Evolutionary conservation across 2,329 filamentous ascomycete genomes (phyloP).

Genomic region (Pezizomycotina sp.): DNA sequence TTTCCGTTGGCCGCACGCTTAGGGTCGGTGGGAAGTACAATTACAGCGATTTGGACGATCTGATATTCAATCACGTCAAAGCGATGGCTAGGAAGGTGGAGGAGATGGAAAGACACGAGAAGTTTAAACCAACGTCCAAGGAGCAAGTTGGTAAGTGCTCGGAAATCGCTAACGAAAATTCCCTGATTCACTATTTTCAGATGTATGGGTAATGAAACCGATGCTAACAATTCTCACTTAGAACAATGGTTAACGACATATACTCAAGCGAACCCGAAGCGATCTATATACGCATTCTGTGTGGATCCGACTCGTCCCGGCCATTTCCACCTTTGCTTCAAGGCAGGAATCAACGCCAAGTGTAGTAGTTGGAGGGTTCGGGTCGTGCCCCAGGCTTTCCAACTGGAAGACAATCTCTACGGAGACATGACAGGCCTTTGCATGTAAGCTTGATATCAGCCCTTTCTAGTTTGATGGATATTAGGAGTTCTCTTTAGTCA

Average conservation of each 20-base stretch:
- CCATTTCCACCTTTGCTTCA: conserved; percentile 94
- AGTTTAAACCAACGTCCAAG: conserved; percentile 69
- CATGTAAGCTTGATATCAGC: conserved; percentile 36
- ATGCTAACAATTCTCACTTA: conserved; percentile 29
- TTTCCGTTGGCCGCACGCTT: conserved; percentile 72
- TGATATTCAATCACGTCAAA: conserved; percentile 94
- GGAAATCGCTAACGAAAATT: too few relatives aligned
- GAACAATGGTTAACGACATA: conserved; percentile 94
- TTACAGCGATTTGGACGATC: conserved; percentile 88
- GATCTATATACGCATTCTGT: conserved; percentile 90
- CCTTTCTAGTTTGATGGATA: background rate
- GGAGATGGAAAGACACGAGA: conserved; percentile 87
- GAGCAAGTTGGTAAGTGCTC: conserved; percentile 61
- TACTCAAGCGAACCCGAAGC: conserved; percentile 85
- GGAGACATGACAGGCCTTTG: conserved; percentile 89
- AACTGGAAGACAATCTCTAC: conserved; percentile 74
- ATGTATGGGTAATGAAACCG: conserved; percentile 7
- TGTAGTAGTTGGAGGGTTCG: conserved; percentile 58
- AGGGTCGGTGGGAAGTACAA: conserved; percentile 76
- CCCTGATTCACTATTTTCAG: conserved; percentile 4
- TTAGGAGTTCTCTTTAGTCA: background rate
- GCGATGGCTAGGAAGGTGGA: conserved; percentile 96
- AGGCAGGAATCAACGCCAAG: conserved; percentile 58
- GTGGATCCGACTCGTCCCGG: conserved; percentile 81
- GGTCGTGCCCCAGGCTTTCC: conserved; percentile 81